phyloP scores from a whole-genome alignment of 2,329 filamentous ascomycete species.

The Tolypocladium endophyticum region DNA sequence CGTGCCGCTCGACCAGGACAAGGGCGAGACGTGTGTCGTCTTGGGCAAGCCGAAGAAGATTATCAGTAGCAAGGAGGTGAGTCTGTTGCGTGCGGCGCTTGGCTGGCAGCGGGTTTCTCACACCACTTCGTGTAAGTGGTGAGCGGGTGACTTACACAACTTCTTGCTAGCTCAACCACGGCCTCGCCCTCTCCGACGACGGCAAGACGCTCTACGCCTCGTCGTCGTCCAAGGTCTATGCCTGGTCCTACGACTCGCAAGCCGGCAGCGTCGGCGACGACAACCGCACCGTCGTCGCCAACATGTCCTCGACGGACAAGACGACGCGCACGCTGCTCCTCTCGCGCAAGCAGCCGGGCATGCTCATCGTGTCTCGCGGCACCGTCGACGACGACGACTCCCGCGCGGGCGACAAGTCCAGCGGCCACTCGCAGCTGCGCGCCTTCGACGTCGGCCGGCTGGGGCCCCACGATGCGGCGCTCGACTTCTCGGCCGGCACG shows the following conservation, averaged over 20 bases:
- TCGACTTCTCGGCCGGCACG: conserved; percentile 36
- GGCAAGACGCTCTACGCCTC: conserved; percentile 48
- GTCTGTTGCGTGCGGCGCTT: conserved; percentile 3
- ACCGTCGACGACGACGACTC: conserved; percentile 53
- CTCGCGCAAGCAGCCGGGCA: conserved; percentile 39
- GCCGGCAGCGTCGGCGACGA: conserved; percentile 29
- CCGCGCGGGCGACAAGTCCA: conserved; percentile 35
- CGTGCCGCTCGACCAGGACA: conserved; percentile 26
- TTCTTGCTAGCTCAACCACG: conserved; percentile 40
- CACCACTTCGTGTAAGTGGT: background rate
- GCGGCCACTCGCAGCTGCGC: conserved; percentile 58
- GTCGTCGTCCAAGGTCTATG: conserved; percentile 44
- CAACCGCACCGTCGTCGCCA: conserved; percentile 44
- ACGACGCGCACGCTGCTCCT: conserved; percentile 57
- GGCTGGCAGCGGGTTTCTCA: too few relatives aligned
- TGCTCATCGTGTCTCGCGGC: conserved; percentile 56
- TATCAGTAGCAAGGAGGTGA: conserved; percentile 24
- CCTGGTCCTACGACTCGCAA: conserved; percentile 54
- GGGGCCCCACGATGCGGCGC: conserved; percentile 15
- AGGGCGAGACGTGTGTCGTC: conserved; percentile 30
- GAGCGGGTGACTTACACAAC: background rate
- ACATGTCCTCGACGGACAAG: conserved; percentile 54
- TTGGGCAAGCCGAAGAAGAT: conserved; percentile 23
- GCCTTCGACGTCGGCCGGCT: conserved; percentile 35
- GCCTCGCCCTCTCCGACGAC: conserved; percentile 41